These are phyloP conservation scores for Microcos paniculata DNA, from an alignment of 345 rosid genomes.

Conservation along the genomic window DNA sequence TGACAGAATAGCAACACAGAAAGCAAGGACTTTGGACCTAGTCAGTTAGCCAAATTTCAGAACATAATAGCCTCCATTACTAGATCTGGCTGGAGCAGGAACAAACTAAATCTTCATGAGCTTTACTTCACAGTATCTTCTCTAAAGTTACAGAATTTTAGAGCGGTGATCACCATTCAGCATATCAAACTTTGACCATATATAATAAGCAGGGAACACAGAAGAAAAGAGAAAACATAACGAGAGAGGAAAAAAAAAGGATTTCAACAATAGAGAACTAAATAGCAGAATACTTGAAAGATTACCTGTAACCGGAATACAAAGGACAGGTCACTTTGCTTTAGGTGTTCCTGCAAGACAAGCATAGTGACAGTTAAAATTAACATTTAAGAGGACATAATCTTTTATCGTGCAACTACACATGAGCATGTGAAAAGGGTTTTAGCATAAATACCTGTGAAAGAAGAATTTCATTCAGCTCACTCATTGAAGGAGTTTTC, in stretches of 20 bases:
- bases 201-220: neutral
- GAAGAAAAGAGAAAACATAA: neutral
- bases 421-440: slow-evolving; percentile 1
- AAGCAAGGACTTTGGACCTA: neutral
- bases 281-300: neutral
- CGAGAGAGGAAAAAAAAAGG: neutral
- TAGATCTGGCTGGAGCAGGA: neutral
- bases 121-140: neutral
- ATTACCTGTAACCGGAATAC: slow-evolving; percentile 92
- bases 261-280: neutral
- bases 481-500: slow-evolving; percentile 96
- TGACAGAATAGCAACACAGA: neutral
- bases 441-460: slow-evolving; percentile 60
- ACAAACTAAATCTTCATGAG: neutral
- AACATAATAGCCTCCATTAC: neutral
- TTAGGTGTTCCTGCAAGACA: slow-evolving; percentile 79
- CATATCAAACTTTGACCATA: neutral
- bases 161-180: neutral
- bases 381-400: slow-evolving; percentile 12
- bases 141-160: neutral
- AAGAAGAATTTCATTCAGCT: slow-evolving; percentile 84
- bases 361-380: slow-evolving; percentile 18
- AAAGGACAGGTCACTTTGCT: slow-evolving; percentile 88
- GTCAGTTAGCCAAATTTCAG: neutral
- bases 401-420: neutral